Evolutionary conservation across 768 basidiomycete genomes (phyloP).

Genomic region (Trametes gibbosa): DNA sequence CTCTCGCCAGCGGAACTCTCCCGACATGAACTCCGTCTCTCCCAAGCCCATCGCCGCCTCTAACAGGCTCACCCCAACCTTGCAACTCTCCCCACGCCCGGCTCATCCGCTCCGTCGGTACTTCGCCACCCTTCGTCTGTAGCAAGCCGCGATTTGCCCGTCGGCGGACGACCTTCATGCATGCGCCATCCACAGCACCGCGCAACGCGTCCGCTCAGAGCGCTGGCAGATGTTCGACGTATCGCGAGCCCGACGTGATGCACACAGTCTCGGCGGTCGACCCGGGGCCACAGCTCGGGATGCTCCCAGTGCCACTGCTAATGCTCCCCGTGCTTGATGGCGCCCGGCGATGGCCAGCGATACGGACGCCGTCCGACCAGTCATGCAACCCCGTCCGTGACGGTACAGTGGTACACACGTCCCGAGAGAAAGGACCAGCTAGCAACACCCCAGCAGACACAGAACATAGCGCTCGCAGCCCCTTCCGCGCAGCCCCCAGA

Average conservation of each 20-base stretch:
- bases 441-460: not conserved
- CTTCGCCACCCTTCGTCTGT: not conserved
- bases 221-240: constrained; percentile 10
- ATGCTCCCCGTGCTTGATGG: not conserved
- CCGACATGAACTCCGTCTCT: not conserved
- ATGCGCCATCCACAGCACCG: not conserved
- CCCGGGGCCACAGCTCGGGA: too few species aligned
- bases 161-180: too few species aligned
- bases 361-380: constrained; percentile 4
- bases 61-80: not conserved
- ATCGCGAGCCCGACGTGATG: constrained; percentile 14
- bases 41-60: not conserved
- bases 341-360: constrained; percentile 5
- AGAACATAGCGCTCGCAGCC: constrained; percentile 2
- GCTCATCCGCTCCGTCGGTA: constrained; percentile 11
- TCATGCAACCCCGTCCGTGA: constrained; percentile 1
- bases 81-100: not conserved
- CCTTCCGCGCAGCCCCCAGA: not conserved
- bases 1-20: not conserved
- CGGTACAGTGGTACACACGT: not conserved
- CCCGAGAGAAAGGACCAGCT: constrained; percentile 3
- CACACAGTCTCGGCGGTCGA: not conserved
- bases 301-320: not conserved
- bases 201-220: not conserved
- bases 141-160: too few species aligned